These are phyloP conservation scores for Penicillium taxi DNA, from an alignment of 495 filamentous ascomycete genomes.

Conservation along the genomic window DNA sequence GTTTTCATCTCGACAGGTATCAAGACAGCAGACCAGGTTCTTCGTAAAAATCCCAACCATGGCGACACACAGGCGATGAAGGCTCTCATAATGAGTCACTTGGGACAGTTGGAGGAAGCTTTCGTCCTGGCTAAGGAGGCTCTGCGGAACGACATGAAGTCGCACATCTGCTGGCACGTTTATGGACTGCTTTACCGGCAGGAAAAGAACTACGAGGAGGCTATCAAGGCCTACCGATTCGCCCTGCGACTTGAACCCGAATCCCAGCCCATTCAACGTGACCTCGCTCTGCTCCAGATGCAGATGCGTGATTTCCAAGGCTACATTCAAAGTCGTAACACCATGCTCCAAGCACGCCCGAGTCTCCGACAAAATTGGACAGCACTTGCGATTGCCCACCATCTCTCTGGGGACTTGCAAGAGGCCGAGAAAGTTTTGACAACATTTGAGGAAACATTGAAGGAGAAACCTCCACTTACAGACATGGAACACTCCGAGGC, in stretches of 20 bases:
- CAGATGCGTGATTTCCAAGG: slow-evolving; percentile 96
- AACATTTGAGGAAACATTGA: slow-evolving; percentile 88
- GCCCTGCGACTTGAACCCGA: slow-evolving; percentile 88
- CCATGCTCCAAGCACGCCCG: slow-evolving; percentile 78
- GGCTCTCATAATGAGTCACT: slow-evolving; percentile 87
- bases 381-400: slow-evolving; percentile 83
- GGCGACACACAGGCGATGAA: slow-evolving; percentile 99
- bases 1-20: slow-evolving; percentile 49
- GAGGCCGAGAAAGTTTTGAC: slow-evolving; percentile 87
- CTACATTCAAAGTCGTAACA: slow-evolving; percentile 75
- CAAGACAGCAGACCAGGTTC: slow-evolving; percentile 88
- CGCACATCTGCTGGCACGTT: slow-evolving; percentile 98
- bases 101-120: slow-evolving; percentile 85
- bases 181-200: slow-evolving; percentile 92
- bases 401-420: slow-evolving; percentile 72
- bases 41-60: slow-evolving; percentile 89
- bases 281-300: slow-evolving; percentile 85
- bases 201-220: slow-evolving; percentile 95
- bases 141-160: slow-evolving; percentile 91
- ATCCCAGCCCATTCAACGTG: slow-evolving; percentile 85
- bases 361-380: slow-evolving; percentile 89
- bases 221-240: slow-evolving; percentile 97
- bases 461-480: slow-evolving; percentile 59
- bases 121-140: slow-evolving; percentile 88
- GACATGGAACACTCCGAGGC: slow-evolving; percentile 97